Evolutionary conservation across 169 alveolate species (phyloP), one percentile per base, ranked within the genome.

Genomic region (Plasmodium gaboni): DNA sequence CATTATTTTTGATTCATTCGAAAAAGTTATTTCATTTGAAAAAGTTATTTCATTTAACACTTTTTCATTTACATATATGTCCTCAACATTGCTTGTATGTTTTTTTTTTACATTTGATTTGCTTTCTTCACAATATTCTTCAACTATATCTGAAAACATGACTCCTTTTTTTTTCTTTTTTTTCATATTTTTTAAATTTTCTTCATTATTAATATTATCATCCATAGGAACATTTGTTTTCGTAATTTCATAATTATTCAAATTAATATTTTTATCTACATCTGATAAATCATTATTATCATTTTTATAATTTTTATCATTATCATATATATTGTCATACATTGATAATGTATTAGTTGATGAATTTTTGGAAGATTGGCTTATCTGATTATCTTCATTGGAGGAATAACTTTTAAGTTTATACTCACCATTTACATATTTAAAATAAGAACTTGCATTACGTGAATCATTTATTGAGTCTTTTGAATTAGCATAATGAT

Each of bases 141-240:
- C 50, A 64, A 76, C 15, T 59, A 50, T 76, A 57, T 51, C 68
- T 50, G 70, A 44, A 76, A 76, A 63, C 76, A 64, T 64, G 5
- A 76, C 74, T 10, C 88, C 88, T 64, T 76, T 76, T 32, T 76
- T 76, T 42, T 76, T 63, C 12, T 74, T 74, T 15, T 73, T 57
- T 46, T 55, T 73, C 46, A 38, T 38, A 38, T 38, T 38, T 38
- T 5, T 38, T 38, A 38, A 38, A 53, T 28, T 28, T 19, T 28
- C 63, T 28, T 13, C 67, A 51, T 68, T 53, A 42, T 50, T 17
- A 9, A 42, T 19, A 50, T 28, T 12, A 44, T 15, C 32, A 57
- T 65, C 53, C 6, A n/a, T 24, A 55, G 32, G 15, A 42, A 17
- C 12, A n/a, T 9, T 68, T 65, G 15, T 70, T 53, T 65, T 64